Percentiles rank a stretch among this genome's conserved stretches.
phyloP scores from a whole-genome alignment of 2,329 filamentous ascomycete genomes.

The Scopulariopsis brevicaulis region DNA sequence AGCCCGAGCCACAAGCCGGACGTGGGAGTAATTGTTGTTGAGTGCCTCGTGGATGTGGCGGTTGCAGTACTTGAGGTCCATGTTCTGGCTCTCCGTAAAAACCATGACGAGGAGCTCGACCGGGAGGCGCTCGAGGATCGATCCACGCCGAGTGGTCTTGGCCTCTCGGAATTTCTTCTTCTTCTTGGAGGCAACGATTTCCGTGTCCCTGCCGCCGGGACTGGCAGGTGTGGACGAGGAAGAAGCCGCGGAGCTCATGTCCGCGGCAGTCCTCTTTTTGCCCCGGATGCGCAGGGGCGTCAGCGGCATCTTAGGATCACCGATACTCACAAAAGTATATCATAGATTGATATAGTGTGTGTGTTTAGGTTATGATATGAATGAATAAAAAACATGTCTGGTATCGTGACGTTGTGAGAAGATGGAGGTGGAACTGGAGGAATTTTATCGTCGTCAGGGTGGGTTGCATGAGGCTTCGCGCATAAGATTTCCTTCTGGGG shows the following conservation, averaged over 20 bases:
- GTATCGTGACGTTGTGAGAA: background rate
- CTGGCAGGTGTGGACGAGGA: background rate
- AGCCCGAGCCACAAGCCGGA: slow-evolving; percentile 17
- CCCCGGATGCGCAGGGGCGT: slow-evolving; percentile 33
- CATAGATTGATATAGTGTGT: background rate
- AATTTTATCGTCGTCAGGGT: background rate
- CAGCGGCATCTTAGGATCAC: slow-evolving; percentile 25
- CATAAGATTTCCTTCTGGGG: background rate
- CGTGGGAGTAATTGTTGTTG: slow-evolving; percentile 16
- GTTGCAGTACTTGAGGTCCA: slow-evolving; percentile 32
- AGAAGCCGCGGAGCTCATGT: background rate
- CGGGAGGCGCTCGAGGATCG: slow-evolving; percentile 27
- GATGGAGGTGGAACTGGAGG: background rate
- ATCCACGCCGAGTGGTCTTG: background rate
- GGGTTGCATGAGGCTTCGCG: background rate
- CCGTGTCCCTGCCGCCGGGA: background rate
- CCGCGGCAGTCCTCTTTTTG: slow-evolving; percentile 10
- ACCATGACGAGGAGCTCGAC: slow-evolving; percentile 42
- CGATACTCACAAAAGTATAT: background rate
- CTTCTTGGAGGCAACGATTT: background rate
- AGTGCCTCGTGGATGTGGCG: slow-evolving; percentile 32
- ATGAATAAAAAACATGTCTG: background rate
- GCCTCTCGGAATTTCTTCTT: background rate
- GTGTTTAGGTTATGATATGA: background rate
- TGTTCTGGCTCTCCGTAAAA: slow-evolving; percentile 35